phyloP scores from a whole-genome alignment of 1,284 basidiomycete genomes.

The Ustilago hordei region DNA sequence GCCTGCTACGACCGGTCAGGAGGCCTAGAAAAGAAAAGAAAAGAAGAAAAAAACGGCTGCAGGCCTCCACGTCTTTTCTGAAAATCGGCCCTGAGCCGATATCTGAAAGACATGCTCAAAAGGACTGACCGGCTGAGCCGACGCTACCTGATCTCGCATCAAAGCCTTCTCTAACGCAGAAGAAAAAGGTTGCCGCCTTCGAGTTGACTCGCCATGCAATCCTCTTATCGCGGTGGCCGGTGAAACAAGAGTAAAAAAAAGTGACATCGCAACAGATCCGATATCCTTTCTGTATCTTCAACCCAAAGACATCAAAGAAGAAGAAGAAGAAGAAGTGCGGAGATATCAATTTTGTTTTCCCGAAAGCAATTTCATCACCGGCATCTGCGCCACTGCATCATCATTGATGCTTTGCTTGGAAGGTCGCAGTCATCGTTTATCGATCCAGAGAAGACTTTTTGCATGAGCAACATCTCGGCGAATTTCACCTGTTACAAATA shows the following conservation, averaged over 20 bases:
- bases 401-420: background rate
- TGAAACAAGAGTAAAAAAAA: background rate
- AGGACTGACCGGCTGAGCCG: slow-evolving; percentile 13
- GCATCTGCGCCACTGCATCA: slow-evolving; percentile 11
- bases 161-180: background rate
- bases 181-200: slow-evolving; percentile 3
- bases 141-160: slow-evolving; percentile 2
- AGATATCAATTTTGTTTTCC: slow-evolving; percentile 8
- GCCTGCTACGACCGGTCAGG: slow-evolving; percentile 29
- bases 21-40: background rate
- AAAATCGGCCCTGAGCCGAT: slow-evolving; percentile 10
- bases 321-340: slow-evolving; percentile 1
- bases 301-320: background rate
- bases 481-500: slow-evolving; percentile 13
- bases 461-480: slow-evolving; percentile 20
- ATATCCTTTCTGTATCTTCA: slow-evolving; percentile 11
- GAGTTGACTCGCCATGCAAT: slow-evolving; percentile 5
- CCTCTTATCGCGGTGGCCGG: background rate
- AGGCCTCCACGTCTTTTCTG: slow-evolving; percentile 13
- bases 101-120: slow-evolving; percentile 6
- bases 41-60: background rate
- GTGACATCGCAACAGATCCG: slow-evolving; percentile 14
- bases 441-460: slow-evolving; percentile 19
- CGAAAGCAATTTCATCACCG: slow-evolving; percentile 3
- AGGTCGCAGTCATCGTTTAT: slow-evolving; percentile 23